Percentiles rank a stretch among this genome's conserved stretches.
Evolutionary conservation across 208 protist genomes (phyloP).

Genomic region (Dictyostelium gargantuum): DNA sequence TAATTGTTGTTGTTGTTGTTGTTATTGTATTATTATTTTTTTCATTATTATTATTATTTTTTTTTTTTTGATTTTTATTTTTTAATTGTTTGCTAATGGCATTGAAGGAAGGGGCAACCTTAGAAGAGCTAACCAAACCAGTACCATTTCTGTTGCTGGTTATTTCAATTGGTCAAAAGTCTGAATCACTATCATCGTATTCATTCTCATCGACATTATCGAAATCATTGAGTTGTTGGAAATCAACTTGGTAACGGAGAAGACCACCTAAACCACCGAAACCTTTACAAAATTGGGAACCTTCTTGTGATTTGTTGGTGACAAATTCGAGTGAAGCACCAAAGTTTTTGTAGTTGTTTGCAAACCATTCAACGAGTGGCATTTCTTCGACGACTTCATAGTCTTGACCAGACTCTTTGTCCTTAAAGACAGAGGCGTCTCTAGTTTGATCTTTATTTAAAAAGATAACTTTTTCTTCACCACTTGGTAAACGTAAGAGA

Average conservation of each 20-base stretch:
- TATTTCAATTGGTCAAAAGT: constrained; percentile 27
- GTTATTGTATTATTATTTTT: no score
- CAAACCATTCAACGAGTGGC: constrained; percentile 98
- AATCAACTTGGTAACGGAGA: constrained; percentile 85
- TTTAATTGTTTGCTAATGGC: not conserved
- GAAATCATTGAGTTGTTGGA: constrained; percentile 63
- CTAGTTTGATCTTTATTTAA: constrained; percentile 77
- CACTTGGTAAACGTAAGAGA: constrained; percentile 86
- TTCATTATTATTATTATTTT: not conserved
- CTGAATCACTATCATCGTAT: constrained; percentile 58
- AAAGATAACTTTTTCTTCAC: constrained; percentile 61
- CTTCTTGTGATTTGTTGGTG: constrained; percentile 94
- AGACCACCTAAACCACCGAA: constrained; percentile 95
- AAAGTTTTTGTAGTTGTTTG: constrained; percentile 98
- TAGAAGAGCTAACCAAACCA: not conserved
- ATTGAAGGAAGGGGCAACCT: not conserved
- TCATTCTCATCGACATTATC: constrained; percentile 73
- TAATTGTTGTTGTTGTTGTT: not conserved
- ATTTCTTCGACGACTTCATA: constrained; percentile 91
- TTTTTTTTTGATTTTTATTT: not conserved
- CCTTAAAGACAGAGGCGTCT: constrained; percentile 65
- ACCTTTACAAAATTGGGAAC: constrained; percentile 97
- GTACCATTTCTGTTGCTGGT: constrained; percentile 5
- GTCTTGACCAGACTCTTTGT: constrained; percentile 77
- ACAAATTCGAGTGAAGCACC: constrained; percentile 92